Percentiles rank a stretch among this genome's conserved stretches.
phyloP scores from a whole-genome alignment of 305 asterid species.

The Ajuga reptans region DNA sequence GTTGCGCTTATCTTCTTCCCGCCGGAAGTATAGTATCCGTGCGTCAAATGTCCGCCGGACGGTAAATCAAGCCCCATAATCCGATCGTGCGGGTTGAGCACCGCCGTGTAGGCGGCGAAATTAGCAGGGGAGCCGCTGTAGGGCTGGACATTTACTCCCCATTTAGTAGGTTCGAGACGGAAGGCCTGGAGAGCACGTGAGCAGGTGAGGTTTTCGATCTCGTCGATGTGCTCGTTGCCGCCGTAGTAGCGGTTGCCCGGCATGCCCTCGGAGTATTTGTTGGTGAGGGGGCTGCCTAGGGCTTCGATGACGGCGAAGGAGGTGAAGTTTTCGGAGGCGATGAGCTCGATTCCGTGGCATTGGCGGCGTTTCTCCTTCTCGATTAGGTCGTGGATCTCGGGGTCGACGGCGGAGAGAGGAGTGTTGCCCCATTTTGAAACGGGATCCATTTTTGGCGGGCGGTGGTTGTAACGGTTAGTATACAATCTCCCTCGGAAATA shows the following conservation, averaged over 20 bases:
- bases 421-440: slow-evolving; percentile 73
- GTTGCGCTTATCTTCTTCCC: slow-evolving; percentile 93
- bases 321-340: slow-evolving; percentile 94
- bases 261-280: slow-evolving; percentile 93
- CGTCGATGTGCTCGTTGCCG: slow-evolving; percentile 81
- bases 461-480: background rate
- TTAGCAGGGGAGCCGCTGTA: slow-evolving; percentile 88
- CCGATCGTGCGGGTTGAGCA: slow-evolving; percentile 82
- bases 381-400: slow-evolving; percentile 83
- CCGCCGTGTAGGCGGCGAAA: slow-evolving; percentile 91
- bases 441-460: slow-evolving; percentile 52
- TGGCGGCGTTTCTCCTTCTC: slow-evolving; percentile 93
- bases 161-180: slow-evolving; percentile 72
- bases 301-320: slow-evolving; percentile 95
- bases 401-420: slow-evolving; percentile 59
- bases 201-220: slow-evolving; percentile 81
- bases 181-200: slow-evolving; percentile 81
- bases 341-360: slow-evolving; percentile 88
- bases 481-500: background rate
- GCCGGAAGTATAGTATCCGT: slow-evolving; percentile 76
- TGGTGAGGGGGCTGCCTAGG: slow-evolving; percentile 82
- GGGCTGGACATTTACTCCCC: slow-evolving; percentile 98
- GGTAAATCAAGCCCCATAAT: slow-evolving; percentile 95
- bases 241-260: slow-evolving; percentile 93
- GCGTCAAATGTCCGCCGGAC: slow-evolving; percentile 86